Percentiles rank a stretch among this genome's conserved stretches.
Evolutionary conservation across 1,284 basidiomycete genomes (phyloP).

Genomic region (Neolentinus lepideus): DNA sequence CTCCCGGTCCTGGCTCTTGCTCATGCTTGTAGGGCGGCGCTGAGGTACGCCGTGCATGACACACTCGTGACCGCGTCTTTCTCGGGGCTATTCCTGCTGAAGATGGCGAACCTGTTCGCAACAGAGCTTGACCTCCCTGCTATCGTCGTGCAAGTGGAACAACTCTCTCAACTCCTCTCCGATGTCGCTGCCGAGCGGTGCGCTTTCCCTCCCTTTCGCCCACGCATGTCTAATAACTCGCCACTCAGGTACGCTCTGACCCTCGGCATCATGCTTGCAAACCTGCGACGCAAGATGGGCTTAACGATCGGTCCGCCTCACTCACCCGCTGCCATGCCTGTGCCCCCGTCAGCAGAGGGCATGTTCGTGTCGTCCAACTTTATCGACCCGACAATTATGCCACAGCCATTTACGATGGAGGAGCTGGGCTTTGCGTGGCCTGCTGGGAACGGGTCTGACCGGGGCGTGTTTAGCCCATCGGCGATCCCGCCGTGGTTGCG

Average conservation of each 20-base stretch:
- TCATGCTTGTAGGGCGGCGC: slow-evolving; percentile 51
- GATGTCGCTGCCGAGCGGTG: slow-evolving; percentile 84
- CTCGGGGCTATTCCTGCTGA: slow-evolving; percentile 86
- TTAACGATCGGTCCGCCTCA: slow-evolving; percentile 44
- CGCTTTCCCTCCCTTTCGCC: slow-evolving; percentile 10
- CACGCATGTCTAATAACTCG: slow-evolving; percentile 9
- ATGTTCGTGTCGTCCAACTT: slow-evolving; percentile 50
- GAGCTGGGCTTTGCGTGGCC: slow-evolving; percentile 79
- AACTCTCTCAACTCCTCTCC: slow-evolving; percentile 74
- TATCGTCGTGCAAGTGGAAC: slow-evolving; percentile 76
- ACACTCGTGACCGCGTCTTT: slow-evolving; percentile 89
- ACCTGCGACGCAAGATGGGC: slow-evolving; percentile 80
- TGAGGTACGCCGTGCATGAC: slow-evolving; percentile 89
- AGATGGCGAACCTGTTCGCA: slow-evolving; percentile 86
- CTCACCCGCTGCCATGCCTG: slow-evolving; percentile 37
- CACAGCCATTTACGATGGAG: slow-evolving; percentile 70
- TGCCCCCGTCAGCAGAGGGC: slow-evolving; percentile 43
- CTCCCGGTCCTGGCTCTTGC: slow-evolving; percentile 2
- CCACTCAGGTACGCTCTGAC: slow-evolving; percentile 73
- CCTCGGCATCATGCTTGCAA: slow-evolving; percentile 85
- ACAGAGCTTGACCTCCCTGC: slow-evolving; percentile 68
- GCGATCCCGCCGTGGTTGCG: slow-evolving; percentile 77
- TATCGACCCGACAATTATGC: slow-evolving; percentile 44
- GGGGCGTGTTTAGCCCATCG: slow-evolving; percentile 70
- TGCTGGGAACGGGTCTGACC: slow-evolving; percentile 29